Percentiles rank a stretch among this genome's conserved stretches.
These are phyloP conservation scores for Pezicula radicicola DNA, from an alignment of 2,329 filamentous ascomycete species.

Conservation along the genomic window DNA sequence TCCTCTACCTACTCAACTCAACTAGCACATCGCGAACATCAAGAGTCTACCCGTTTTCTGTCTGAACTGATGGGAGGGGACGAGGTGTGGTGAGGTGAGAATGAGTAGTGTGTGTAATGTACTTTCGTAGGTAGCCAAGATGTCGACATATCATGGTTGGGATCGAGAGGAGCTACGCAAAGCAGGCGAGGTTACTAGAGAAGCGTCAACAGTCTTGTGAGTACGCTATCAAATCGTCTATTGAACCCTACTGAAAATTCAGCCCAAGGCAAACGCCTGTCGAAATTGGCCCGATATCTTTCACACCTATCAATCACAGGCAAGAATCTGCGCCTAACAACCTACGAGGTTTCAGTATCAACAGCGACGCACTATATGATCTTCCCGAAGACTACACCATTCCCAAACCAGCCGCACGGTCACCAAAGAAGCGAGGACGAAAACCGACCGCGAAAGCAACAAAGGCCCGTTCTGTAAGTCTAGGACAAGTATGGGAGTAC, in stretches of 20 bases:
- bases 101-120: neutral
- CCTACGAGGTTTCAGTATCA: constrained; percentile 3
- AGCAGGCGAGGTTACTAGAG: neutral
- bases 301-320: constrained; percentile 18
- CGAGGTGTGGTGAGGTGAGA: too few species aligned
- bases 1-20: too few species aligned
- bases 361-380: constrained; percentile 13
- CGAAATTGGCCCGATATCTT: constrained; percentile 5
- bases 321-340: constrained; percentile 5
- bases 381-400: constrained; percentile 6
- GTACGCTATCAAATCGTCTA: too few species aligned
- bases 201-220: neutral
- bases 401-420: neutral
- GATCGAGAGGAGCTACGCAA: constrained; percentile 5
- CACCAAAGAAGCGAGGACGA: constrained; percentile 7
- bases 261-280: too few species aligned
- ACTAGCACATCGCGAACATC: too few species aligned
- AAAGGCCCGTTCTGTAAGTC: constrained; percentile 8
- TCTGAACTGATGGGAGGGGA: too few species aligned
- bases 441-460: neutral
- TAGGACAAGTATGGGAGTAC: constrained; percentile 14
- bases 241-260: too few species aligned
- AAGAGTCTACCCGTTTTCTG: too few species aligned
- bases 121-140: neutral
- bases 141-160: constrained; percentile 6